Percentiles rank a stretch among this genome's conserved stretches.
Evolutionary conservation across 2,329 filamentous ascomycete species (phyloP).

Genomic region (Gnomoniopsis smithogilvyi): DNA sequence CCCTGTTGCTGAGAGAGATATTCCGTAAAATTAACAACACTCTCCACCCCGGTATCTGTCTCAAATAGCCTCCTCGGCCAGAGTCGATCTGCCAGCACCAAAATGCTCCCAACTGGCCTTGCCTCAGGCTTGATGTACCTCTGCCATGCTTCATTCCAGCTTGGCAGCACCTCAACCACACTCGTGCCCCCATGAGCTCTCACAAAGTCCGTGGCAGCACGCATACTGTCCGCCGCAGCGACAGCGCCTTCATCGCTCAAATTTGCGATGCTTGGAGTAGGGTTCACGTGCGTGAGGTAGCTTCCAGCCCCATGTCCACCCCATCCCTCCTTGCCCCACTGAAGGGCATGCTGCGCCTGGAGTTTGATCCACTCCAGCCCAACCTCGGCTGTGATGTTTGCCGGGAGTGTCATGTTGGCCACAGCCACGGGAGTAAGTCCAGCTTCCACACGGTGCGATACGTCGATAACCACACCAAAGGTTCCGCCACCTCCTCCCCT

Average conservation of each 20-base stretch:
- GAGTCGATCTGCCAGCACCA: background rate
- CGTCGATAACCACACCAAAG: constrained; percentile 5
- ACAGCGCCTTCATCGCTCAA: background rate
- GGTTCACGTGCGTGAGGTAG: constrained; percentile 6
- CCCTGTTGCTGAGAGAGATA: background rate
- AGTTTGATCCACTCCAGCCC: constrained; percentile 1
- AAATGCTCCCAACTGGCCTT: background rate
- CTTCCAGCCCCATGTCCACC: constrained; percentile 3
- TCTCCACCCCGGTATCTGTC: background rate
- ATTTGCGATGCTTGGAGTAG: constrained; percentile 1
- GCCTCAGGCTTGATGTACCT: constrained; percentile 7
- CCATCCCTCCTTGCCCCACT: background rate
- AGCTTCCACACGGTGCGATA: constrained; percentile 5
- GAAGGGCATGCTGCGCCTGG: background rate
- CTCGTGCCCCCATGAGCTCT: background rate
- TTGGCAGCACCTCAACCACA: background rate
- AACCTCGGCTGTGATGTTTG: background rate
- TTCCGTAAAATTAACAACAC: background rate
- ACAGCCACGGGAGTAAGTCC: background rate
- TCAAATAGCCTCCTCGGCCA: constrained; percentile 3
- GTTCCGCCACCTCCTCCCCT: constrained; percentile 35
- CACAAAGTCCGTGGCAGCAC: constrained; percentile 1
- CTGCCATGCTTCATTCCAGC: background rate
- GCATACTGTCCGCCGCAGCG: background rate
- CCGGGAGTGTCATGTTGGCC: background rate